phyloP scores from a whole-genome alignment of 2,329 filamentous ascomycete species.

The Trichoderma breve region DNA sequence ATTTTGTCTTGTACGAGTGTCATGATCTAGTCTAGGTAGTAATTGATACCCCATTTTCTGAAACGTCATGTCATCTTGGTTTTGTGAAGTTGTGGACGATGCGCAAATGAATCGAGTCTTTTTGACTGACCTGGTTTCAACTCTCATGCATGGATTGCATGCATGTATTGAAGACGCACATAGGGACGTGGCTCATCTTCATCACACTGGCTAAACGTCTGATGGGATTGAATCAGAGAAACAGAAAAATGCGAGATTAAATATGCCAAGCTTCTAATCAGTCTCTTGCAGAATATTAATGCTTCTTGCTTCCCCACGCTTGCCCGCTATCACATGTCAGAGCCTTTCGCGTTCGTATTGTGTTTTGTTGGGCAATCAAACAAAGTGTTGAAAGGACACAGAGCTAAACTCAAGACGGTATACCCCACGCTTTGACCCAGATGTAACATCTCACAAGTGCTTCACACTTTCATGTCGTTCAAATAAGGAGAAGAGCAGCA shows the following conservation, averaged over 20 bases:
- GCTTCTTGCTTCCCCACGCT: neutral
- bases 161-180: neutral
- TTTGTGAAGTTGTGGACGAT: neutral
- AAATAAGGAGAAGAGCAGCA: neutral
- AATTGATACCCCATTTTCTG: conserved; percentile 19
- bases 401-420: conserved; percentile 6
- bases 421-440: neutral
- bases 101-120: neutral
- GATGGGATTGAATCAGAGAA: neutral
- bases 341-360: neutral
- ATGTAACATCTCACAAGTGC: neutral
- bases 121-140: neutral
- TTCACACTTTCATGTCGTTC: neutral
- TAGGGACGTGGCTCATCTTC: neutral
- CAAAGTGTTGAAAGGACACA: conserved; percentile 1
- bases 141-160: neutral
- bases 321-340: conserved; percentile 6
- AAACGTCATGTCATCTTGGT: neutral
- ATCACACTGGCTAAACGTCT: neutral
- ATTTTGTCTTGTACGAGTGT: conserved; percentile 15
- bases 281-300: neutral
- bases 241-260: neutral
- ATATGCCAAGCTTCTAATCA: neutral
- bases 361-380: conserved; percentile 10
- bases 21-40: conserved; percentile 18